Evolutionary conservation across 352 stramenopile species (phyloP).

Genomic region (Pythium rhizo-oryzae): DNA sequence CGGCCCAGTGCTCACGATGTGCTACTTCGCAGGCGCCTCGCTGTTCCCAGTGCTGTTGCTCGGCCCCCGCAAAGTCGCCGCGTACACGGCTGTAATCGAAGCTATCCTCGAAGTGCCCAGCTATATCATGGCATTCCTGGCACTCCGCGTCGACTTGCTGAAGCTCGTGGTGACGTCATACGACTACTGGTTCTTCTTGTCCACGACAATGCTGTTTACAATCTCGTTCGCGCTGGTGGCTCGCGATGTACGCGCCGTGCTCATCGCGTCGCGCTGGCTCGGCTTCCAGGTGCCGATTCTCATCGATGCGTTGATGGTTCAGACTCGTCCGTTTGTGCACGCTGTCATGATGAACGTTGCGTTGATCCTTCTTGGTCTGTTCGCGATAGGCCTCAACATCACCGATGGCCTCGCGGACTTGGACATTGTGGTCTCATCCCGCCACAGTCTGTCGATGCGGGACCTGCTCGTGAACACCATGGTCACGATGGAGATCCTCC

Average conservation of each 20-base stretch:
- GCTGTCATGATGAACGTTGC: background rate
- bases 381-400: background rate
- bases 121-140: background rate
- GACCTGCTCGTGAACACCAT: slow-evolving; percentile 19
- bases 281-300: slow-evolving; percentile 31
- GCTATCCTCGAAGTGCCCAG: slow-evolving; percentile 1
- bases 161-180: slow-evolving; percentile 18
- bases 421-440: background rate
- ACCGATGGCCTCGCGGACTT: background rate
- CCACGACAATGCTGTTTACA: slow-evolving; percentile 18
- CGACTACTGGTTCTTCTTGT: slow-evolving; percentile 37
- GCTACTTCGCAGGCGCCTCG: slow-evolving; percentile 8
- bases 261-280: slow-evolving; percentile 1
- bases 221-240: slow-evolving; percentile 18
- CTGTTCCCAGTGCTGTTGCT: slow-evolving; percentile 10
- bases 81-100: background rate
- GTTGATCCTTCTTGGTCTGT: background rate
- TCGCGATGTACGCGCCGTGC: slow-evolving; percentile 8
- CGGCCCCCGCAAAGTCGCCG: background rate
- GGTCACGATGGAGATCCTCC: slow-evolving; percentile 19
- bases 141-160: slow-evolving; percentile 28
- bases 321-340: slow-evolving; percentile 4
- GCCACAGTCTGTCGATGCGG: background rate
- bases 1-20: background rate
- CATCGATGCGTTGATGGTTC: slow-evolving; percentile 27